Evolutionary conservation across 2,329 filamentous ascomycete species (phyloP), one percentile per base, ranked within the genome.

Genomic region (Neonectria coccinea): DNA sequence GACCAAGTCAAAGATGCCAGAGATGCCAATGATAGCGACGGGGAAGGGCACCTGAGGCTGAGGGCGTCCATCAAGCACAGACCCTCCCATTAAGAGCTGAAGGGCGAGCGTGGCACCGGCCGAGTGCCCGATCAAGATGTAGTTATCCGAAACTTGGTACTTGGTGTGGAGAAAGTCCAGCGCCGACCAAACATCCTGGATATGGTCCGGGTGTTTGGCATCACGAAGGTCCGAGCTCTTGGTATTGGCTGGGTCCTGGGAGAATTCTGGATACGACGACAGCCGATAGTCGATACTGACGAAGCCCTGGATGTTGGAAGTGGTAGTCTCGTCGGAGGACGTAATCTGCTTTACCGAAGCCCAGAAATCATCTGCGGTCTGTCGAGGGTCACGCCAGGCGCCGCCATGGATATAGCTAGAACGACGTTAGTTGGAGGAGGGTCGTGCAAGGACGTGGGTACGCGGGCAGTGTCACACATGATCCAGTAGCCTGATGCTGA

Each of bases 1-100:
- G 8, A 81, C 81, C 10, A 93, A 76, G 72, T 91, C 86, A 76
- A 92, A 92, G 22, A 93, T 87, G 1, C 91, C 91, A 59, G 86
- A 86, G 20, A 91, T 77, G 36, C 88, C 85, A 5, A 92, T 74
- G n/a, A 92, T 77, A 4, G 84, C 86, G 3, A 79, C 72, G 0
- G 88, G 88, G 18, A 81, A 73, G 6, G 75, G 77, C 4, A 80
- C 73, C 9, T 76, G 62, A 27, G 47, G 69, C 53, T 52, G 60
- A 54, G 59, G 63, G 16, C n/a, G 55, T 59, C 62, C 56, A 53
- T 63, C 70, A 18, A 79, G 65, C 53, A 79, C 71, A 16, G 67
- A 66, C 42, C 78, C 73, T 48, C 79, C 79, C 83, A 86, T 85
- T 33, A 86, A 76, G 12, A 86, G 75, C 77, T 93, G 91, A 59